Conservation (phyloP, 192 early-diverging fungal species). For the Coemansia sp. region DNA sequence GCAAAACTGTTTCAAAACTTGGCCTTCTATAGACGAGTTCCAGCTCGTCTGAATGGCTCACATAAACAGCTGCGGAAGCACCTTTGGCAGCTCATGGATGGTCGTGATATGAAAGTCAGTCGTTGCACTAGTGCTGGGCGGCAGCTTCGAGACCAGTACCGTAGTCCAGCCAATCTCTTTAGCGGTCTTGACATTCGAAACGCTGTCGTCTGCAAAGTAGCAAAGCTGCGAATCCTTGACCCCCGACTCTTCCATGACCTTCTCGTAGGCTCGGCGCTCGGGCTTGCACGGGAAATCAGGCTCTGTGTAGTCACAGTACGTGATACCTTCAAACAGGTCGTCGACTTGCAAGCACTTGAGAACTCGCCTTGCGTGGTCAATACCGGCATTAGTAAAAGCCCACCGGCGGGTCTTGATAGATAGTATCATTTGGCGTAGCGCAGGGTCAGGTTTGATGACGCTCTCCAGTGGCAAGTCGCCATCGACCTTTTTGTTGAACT, state of each 20-base stretch:
- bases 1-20: neutral
- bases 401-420: conserved; percentile 63
- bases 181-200: conserved; percentile 67
- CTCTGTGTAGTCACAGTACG: conserved; percentile 72
- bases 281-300: conserved; percentile 79
- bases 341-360: conserved; percentile 64
- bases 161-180: conserved; percentile 55
- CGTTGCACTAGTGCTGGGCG: conserved; percentile 18
- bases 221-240: conserved; percentile 60
- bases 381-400: conserved; percentile 81
- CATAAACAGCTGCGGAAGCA: conserved; percentile 62
- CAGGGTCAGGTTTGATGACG: conserved; percentile 61
- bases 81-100: conserved; percentile 64
- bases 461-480: conserved; percentile 67
- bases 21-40: neutral
- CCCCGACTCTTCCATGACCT: conserved; percentile 71
- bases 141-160: conserved; percentile 51
- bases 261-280: conserved; percentile 54
- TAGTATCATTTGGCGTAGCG: conserved; percentile 65
- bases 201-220: conserved; percentile 80
- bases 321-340: conserved; percentile 76
- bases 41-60: neutral
- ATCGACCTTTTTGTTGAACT: conserved; percentile 71
- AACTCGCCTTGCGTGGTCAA: conserved; percentile 70
- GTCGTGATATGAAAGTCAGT: conserved; percentile 60